phyloP scores from a whole-genome alignment of 305 asterid genomes.

The Fraxinus floribunda region DNA sequence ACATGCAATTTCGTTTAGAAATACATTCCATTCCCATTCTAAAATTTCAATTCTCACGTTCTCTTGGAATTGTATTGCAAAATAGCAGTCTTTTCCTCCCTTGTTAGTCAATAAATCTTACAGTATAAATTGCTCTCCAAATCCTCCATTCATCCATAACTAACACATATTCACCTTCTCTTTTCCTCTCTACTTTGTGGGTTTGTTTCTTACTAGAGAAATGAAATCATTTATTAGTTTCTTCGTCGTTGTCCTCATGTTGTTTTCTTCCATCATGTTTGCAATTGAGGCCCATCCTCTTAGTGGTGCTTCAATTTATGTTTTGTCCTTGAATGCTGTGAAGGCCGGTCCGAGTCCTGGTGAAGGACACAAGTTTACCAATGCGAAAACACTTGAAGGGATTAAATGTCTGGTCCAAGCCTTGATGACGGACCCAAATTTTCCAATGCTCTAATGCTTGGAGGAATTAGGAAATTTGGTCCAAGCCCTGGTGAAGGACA shows the following conservation, averaged over 20 bases:
- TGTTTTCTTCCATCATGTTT: background rate
- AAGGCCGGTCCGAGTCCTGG: slow-evolving; percentile 27
- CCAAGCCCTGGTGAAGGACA: slow-evolving; percentile 18
- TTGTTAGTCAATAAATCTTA: background rate
- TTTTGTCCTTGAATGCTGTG: background rate
- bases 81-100: background rate
- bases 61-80: slow-evolving; percentile 19
- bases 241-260: slow-evolving; percentile 9
- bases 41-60: slow-evolving; percentile 9
- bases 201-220: background rate
- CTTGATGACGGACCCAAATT: slow-evolving; percentile 26
- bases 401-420: slow-evolving; percentile 31
- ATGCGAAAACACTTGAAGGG: slow-evolving; percentile 7
- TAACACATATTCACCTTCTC: background rate
- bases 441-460: slow-evolving; percentile 5
- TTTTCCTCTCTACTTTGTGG: background rate
- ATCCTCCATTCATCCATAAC: slow-evolving; percentile 5
- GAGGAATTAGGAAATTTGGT: slow-evolving; percentile 29
- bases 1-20: slow-evolving; percentile 22
- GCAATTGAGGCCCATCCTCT: slow-evolving; percentile 33
- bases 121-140: background rate
- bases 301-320: background rate
- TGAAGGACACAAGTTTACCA: slow-evolving; percentile 8
- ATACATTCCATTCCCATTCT: background rate
- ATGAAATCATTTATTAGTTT: slow-evolving; percentile 8